Base-by-base conservation (phyloP, 192 early-diverging fungal genomes). In the Gryganskiella cystojenkinii region DNA sequence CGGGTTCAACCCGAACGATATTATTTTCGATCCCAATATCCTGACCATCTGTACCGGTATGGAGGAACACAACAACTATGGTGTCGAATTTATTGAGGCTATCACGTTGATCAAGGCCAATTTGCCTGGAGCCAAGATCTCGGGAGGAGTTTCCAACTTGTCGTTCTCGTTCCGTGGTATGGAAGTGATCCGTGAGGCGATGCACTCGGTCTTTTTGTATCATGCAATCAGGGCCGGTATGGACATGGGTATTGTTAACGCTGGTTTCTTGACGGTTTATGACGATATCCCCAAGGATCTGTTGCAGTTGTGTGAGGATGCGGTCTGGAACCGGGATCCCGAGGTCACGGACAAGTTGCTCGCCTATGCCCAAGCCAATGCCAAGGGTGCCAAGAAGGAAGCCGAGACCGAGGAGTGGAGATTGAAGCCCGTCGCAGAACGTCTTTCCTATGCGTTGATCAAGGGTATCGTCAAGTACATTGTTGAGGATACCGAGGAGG, bases 211-310 rank as follows among this genome's bases (percentile, higher is more conserved):
- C 9, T 98, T 98, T 73, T 81, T 96, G 70, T 83, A 80, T 42
- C 81, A 83, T 51, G 81, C 81, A 5, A 83, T 83, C 54, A 67
- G 75, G 56, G 81, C 65, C 15, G 95, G 95, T 17, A 93, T 98
- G 92, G 96, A 96, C 82, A 97, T 98, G 96, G 96, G 96, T 70
- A 98, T 98, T 65, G 96, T 98, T 70, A 97, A 97, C 76, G 94
- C 96, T 7, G 96, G 95, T 60, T 95, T 95, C 87, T 85, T 97
- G 83, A 95, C 95, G 43, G 95, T 96, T 56, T 97, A 98, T 67
- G 94, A 96, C 73, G 95, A 98, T 43, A 95, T 98, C 58, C 95
- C 95, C 61, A 95, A 96, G 81, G 95, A 98, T 83, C 83, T 98
- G 27, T 78, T 97, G 35, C 80, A 94, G 61, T 87, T 98, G 40